Conservation (phyloP, 768 basidiomycete species). For the Gymnopilus dilepis region DNA sequence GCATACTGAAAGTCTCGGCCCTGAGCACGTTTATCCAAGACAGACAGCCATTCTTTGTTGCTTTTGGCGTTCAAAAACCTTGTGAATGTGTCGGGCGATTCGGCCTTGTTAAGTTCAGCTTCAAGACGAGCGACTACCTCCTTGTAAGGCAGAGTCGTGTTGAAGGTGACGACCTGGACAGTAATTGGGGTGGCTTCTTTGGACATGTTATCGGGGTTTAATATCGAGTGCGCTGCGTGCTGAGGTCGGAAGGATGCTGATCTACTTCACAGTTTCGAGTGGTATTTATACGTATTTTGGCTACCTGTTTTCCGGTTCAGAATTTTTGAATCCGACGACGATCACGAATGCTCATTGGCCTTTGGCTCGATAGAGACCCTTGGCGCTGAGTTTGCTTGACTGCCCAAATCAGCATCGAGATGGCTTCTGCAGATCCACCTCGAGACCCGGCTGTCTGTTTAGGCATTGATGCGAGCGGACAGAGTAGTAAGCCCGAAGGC, state of each 20-base stretch:
- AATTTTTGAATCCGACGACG: neutral
- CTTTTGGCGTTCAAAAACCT: conserved; percentile 31
- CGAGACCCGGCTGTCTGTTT: neutral
- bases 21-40: conserved; percentile 33
- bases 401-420: neutral
- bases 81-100: conserved; percentile 31
- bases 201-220: conserved; percentile 8
- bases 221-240: too few relatives aligned
- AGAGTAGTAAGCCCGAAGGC: neutral
- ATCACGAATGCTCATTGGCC: neutral
- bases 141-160: conserved; percentile 42
- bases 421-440: neutral
- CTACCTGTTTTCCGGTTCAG: neutral
- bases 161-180: conserved; percentile 47
- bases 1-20: conserved; percentile 52
- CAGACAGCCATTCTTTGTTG: conserved; percentile 42
- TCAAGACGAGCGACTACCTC: conserved; percentile 55
- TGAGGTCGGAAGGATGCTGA: too few relatives aligned
- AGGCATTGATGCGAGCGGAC: neutral
- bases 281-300: neutral
- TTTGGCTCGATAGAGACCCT: neutral
- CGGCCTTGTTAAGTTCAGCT: conserved; percentile 43
- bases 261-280: too few relatives aligned
- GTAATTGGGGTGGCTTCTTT: conserved; percentile 39
- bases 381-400: neutral